A percentile compares a stretch with the other conserved stretches of the same genome.
Evolutionary conservation across 768 basidiomycete species (phyloP).

Genomic region (Kwoniella dejecticola): DNA sequence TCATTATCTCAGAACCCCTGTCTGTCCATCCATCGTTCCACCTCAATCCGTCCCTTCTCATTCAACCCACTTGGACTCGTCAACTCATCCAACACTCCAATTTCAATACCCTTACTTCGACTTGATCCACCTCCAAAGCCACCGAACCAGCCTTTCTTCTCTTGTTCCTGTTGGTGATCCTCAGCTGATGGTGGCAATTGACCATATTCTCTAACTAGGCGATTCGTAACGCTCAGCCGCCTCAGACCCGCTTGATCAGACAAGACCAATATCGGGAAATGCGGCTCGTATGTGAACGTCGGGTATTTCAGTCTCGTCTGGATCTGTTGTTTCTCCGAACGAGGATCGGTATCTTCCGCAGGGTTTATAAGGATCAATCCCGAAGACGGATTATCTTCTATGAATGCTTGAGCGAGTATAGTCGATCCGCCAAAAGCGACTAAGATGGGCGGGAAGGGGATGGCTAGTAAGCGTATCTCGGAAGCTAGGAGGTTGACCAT

Average conservation of each 20-base stretch:
- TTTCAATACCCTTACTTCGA: conserved; percentile 54
- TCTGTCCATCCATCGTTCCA: conserved; percentile 38
- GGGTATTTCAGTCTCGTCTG: conserved; percentile 36
- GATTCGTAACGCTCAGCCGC: conserved; percentile 55
- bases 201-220: conserved; percentile 56
- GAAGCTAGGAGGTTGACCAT: conserved; percentile 40
- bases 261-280: conserved; percentile 66
- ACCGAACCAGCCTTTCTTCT: conserved; percentile 25
- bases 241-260: conserved; percentile 56
- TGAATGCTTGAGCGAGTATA: conserved; percentile 68
- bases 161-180: too few species aligned
- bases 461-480: conserved; percentile 50
- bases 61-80: conserved; percentile 24
- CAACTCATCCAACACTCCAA: conserved; percentile 36
- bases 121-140: conserved; percentile 52
- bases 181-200: neutral
- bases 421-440: conserved; percentile 51
- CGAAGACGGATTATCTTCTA: conserved; percentile 68
- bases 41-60: conserved; percentile 15
- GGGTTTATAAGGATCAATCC: conserved; percentile 68
- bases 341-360: conserved; percentile 57
- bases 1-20: conserved; percentile 21
- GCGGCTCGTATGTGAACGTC: conserved; percentile 67
- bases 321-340: neutral
- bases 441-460: conserved; percentile 55